Percentiles rank a stretch among this genome's conserved stretches.
phyloP scores from a whole-genome alignment of 2,329 filamentous ascomycete species.

The Hypoxylon sp. region DNA sequence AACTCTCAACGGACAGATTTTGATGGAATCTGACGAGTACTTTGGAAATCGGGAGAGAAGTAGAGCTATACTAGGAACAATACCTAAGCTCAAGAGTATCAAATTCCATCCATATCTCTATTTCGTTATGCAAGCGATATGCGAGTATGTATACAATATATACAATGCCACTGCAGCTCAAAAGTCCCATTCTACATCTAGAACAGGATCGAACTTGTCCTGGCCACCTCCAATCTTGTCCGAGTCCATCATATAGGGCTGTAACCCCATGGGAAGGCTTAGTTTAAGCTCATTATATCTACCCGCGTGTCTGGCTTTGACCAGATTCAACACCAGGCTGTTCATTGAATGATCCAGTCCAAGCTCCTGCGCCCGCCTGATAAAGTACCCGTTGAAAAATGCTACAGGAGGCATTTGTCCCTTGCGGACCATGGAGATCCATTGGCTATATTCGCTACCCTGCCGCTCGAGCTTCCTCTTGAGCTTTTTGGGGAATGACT shows the following conservation, averaged over 20 bases:
- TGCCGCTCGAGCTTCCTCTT: constrained; percentile 67
- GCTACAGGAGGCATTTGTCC: constrained; percentile 80
- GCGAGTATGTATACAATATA: constrained; percentile 33
- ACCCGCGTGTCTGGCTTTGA: constrained; percentile 74
- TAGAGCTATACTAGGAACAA: too few species aligned
- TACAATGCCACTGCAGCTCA: constrained; percentile 14
- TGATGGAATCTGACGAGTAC: too few species aligned
- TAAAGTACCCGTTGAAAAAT: constrained; percentile 90
- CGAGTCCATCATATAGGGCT: constrained; percentile 48
- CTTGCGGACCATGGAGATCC: constrained; percentile 74
- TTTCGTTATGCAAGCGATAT: constrained; percentile 28
- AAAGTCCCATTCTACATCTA: constrained; percentile 28
- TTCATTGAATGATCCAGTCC: constrained; percentile 81
- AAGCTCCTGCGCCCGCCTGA: constrained; percentile 77
- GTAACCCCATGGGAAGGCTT: constrained; percentile 43
- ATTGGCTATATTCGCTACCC: constrained; percentile 71
- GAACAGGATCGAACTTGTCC: constrained; percentile 18
- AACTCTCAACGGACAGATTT: too few species aligned
- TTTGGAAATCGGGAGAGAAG: too few species aligned
- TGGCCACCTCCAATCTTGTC: constrained; percentile 46
- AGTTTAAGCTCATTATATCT: constrained; percentile 51
- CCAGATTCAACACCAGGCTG: constrained; percentile 77
- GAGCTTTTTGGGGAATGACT: constrained; percentile 72
- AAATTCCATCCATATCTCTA: constrained; percentile 14
- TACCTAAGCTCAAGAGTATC: not conserved